Conservation (phyloP, 2,329 filamentous ascomycete species). For the Colletotrichum gloeosporioides region DNA sequence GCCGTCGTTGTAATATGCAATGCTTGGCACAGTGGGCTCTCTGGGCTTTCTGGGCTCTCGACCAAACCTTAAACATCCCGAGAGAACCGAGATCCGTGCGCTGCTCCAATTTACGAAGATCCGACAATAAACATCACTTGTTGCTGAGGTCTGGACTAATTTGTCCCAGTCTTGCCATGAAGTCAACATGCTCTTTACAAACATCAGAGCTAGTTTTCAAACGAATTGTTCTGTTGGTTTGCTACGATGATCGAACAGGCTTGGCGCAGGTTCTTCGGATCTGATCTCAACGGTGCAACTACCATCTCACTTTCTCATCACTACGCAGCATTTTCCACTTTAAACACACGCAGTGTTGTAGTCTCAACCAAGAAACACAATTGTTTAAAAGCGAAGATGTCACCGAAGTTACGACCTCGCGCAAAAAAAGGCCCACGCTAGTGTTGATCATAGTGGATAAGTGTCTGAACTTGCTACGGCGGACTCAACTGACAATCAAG, state of each 20-base stretch:
- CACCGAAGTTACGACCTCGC: too few species aligned
- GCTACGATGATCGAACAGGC: too few species aligned
- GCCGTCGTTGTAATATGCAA: not conserved
- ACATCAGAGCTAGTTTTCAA: rapidly evolving
- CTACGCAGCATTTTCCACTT: not conserved
- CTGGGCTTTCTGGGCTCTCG: not conserved
- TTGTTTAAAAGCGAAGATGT: too few species aligned
- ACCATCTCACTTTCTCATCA: not conserved
- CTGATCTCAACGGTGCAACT: not conserved
- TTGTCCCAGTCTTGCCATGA: rapidly evolving
- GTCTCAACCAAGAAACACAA: too few species aligned
- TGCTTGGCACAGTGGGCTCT: not conserved
- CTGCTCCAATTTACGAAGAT: not conserved
- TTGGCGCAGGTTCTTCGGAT: not conserved
- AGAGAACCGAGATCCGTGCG: not conserved
- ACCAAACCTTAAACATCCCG: not conserved
- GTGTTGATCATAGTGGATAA: too few species aligned
- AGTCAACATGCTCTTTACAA: not conserved
- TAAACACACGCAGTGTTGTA: not conserved
- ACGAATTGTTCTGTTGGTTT: too few species aligned
- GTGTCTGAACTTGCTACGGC: too few species aligned
- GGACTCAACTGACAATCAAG: too few species aligned
- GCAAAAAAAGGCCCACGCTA: too few species aligned
- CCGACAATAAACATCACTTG: not conserved
- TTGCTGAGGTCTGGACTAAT: not conserved